Evolutionary conservation across 2,329 filamentous ascomycete genomes (phyloP).

Genomic region (Apiospora phragmitis): DNA sequence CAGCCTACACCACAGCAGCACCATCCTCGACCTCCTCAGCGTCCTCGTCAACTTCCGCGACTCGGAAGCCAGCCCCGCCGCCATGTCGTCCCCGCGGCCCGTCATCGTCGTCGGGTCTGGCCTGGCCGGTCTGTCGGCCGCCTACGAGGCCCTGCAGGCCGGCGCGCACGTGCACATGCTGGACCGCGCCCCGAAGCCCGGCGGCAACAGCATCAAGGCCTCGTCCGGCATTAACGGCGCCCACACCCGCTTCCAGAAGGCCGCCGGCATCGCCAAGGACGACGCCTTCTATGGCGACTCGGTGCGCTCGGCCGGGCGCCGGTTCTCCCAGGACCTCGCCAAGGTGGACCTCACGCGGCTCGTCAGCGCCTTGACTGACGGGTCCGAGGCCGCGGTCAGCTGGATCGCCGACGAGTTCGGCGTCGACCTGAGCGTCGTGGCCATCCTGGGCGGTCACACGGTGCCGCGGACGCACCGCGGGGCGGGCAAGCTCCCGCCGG

Average conservation of each 20-base stretch:
- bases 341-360: constrained; percentile 42
- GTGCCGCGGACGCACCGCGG: constrained; percentile 59
- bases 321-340: constrained; percentile 33
- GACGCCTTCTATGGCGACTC: constrained; percentile 56
- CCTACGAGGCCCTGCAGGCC: constrained; percentile 54
- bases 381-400: constrained; percentile 49
- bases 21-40: background rate
- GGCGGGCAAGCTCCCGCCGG: constrained; percentile 55
- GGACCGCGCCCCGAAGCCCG: constrained; percentile 59
- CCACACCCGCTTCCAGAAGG: constrained; percentile 55
- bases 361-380: constrained; percentile 47
- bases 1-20: background rate
- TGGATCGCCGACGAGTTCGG: constrained; percentile 60
- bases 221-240: constrained; percentile 68
- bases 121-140: constrained; percentile 62
- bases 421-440: constrained; percentile 59
- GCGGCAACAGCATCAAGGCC: constrained; percentile 67
- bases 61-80: background rate
- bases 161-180: constrained; percentile 57
- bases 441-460: constrained; percentile 60
- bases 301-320: constrained; percentile 52
- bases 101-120: constrained; percentile 67
- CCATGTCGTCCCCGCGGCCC: background rate
- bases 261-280: constrained; percentile 34
- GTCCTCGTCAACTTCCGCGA: background rate